Conservation (phyloP, 1,284 basidiomycete species). For the Chondrostereum purpureum region DNA sequence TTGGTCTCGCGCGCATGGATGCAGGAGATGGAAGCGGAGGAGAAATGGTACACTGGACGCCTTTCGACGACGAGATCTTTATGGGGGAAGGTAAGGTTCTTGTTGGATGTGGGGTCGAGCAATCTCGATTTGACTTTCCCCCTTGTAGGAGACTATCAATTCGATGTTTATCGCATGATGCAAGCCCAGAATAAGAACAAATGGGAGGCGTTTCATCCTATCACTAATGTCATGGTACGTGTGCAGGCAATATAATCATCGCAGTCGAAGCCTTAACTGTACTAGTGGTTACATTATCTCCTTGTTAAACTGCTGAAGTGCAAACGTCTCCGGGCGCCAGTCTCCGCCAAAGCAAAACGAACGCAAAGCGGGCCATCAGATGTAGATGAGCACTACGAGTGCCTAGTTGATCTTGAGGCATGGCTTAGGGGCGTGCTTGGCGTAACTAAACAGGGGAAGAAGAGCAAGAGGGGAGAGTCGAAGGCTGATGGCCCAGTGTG, state of each 20-base stretch:
- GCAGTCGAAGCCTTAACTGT: neutral
- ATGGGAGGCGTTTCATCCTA: constrained; percentile 73
- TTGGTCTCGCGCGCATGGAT: constrained; percentile 85
- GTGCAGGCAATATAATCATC: neutral
- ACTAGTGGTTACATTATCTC: constrained; percentile 9
- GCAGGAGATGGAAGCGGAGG: constrained; percentile 38
- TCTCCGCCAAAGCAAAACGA: constrained; percentile 24
- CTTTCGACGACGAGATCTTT: constrained; percentile 76
- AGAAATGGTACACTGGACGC: constrained; percentile 60
- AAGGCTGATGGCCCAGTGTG: constrained; percentile 37
- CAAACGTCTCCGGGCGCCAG: constrained; percentile 58
- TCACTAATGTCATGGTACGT: constrained; percentile 86
- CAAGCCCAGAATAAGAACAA: constrained; percentile 44
- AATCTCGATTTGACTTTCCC: neutral
- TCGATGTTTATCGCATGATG: constrained; percentile 93
- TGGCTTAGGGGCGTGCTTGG: constrained; percentile 38
- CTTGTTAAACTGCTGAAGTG: constrained; percentile 58
- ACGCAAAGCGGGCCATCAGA: constrained; percentile 27
- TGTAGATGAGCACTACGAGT: constrained; percentile 50
- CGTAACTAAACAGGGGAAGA: constrained; percentile 17
- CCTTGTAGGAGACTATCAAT: constrained; percentile 78
- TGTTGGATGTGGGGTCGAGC: neutral
- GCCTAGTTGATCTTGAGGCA: constrained; percentile 49
- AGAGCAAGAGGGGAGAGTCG: constrained; percentile 31
- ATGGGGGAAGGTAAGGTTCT: constrained; percentile 65